Base-by-base conservation (phyloP, 495 filamentous ascomycete genomes). In the Podospora pseudocomata region DNA sequence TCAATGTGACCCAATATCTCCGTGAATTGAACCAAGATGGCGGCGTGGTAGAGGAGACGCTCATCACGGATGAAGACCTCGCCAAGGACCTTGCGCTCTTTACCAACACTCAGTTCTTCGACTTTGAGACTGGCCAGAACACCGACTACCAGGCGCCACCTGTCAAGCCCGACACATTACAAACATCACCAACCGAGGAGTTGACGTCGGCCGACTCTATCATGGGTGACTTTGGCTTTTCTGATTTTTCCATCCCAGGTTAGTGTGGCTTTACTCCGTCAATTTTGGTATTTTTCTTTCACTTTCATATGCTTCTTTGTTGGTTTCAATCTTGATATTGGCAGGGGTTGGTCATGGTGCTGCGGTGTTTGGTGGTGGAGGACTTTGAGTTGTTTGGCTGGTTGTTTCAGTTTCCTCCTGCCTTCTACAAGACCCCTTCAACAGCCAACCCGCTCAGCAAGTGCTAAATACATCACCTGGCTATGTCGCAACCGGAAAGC, bases 51-150 rank as follows among this genome's bases (percentile, higher is more conserved):
- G 87, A 88, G 68, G 87, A 91, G 39, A 66, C 72, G 4, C 77
- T 78, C 57, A 85, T 87, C 80, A 88, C 84, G 67, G 78, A 87
- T 73, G 90, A 91, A 72, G 72, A 76, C 60, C 75, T 82, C 63
- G 77, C 77, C 27, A 85, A 89, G 64, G 92, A 95, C 60, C 84
- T 99, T 59, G 91, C 90, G 32, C 83, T 96, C 71, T 97, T 97
- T 85, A 96, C 93, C 67, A 97, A 97, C 79, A 87, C 92, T 61
- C 89, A 95, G 67, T 98, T 97, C 84, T 92, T 92, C 78, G 93
- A 97, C 78, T 94, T 92, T 76, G 94, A 97, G 61, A 73, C 75
- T 18, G 75, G 80, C 39, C 76, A 76, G 57, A 75, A 73, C 70
- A 78, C 77, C 54, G 72, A 80, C 67, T 81, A 78, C 71, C 79